These are phyloP conservation scores for Schwanniomyces vanrijiae DNA, from an alignment of 805 yeast genomes.

Conservation along the genomic window DNA sequence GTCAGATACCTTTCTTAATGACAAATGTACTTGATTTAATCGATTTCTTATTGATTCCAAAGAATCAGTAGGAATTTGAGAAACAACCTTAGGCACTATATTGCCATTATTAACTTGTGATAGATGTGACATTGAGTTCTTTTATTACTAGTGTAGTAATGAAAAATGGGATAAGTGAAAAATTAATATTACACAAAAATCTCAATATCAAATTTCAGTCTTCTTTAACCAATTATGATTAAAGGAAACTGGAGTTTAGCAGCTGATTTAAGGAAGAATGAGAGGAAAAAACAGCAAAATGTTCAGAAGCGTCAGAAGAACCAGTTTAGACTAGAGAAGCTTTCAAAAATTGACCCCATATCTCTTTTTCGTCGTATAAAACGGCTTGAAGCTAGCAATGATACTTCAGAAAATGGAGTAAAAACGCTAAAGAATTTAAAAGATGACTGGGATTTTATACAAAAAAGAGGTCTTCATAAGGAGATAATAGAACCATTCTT, in stretches of 20 bases:
- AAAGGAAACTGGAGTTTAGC: constrained; percentile 35
- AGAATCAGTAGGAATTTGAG: constrained; percentile 34
- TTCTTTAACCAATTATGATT: constrained; percentile 16
- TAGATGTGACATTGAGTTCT: not conserved
- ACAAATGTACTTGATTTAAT: constrained; percentile 42
- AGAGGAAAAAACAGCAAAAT: constrained; percentile 32
- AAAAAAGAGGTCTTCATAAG: constrained; percentile 32
- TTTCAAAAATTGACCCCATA: constrained; percentile 34
- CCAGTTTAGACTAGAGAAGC: constrained; percentile 22
- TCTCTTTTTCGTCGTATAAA: constrained; percentile 32
- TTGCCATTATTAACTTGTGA: not conserved
- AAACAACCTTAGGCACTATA: constrained; percentile 8
- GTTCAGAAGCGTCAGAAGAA: constrained; percentile 38
- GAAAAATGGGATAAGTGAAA: not conserved
- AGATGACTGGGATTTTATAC: constrained; percentile 41
- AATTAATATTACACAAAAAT: not conserved
- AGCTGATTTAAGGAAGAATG: constrained; percentile 36
- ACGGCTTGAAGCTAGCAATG: constrained; percentile 18
- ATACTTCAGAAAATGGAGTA: constrained; percentile 15
- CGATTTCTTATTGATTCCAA: constrained; percentile 41
- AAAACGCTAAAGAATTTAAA: constrained; percentile 25
- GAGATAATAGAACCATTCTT: constrained; percentile 26
- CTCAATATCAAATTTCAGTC: not conserved
- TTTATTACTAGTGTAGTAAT: not conserved
- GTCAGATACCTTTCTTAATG: constrained; percentile 37